Evolutionary conservation across 768 basidiomycete genomes (phyloP), one percentile per base, ranked within the genome.

Genomic region (Phanerochaete carnosa): DNA sequence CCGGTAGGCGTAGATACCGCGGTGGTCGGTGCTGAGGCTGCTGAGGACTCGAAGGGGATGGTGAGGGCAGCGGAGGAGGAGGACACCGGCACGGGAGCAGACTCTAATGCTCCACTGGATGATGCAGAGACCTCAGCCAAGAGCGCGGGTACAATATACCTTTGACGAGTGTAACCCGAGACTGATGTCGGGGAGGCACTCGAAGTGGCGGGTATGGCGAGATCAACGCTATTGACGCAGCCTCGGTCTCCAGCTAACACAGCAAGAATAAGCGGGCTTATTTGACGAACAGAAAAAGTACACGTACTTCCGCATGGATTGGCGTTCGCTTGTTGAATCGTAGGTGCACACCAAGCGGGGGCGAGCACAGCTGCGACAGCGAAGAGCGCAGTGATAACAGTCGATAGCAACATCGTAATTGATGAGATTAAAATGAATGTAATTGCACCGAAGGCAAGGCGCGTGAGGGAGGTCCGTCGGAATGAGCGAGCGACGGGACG

Each of bases 281-380:
- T 37, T n/a, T n/a, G n/a, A n/a, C n/a, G n/a, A n/a, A n/a, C n/a
- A n/a, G n/a, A n/a, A n/a, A n/a, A n/a, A n/a, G n/a, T n/a, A n/a
- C n/a, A n/a, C n/a, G n/a, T n/a, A n/a, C n/a, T n/a, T n/a, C n/a
- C n/a, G n/a, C n/a, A n/a, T n/a, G n/a, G n/a, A n/a, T n/a, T n/a
- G n/a, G 65, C 76, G 59, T 78, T 78, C 56, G 70, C 64, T 50
- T 64, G 58, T 45, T 64, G 65, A 52, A 73, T 68, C 16, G 62
- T 51, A 19, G 64, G 59, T 2, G 64, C 64, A 19, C 55, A 50
- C 1, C 35, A 47, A 19, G 49, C 57, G 23, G 57, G 32, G 43
- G 52, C 5, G 22, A 63, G 45, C 22, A 45, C 32, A 16, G 55
- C 43, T 2, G 62, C 64, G 53, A 68, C 45, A 32, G 65, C 65